These are phyloP conservation scores for Lentinula sp. DNA, from an alignment of 768 basidiomycete species.

Conservation along the genomic window DNA sequence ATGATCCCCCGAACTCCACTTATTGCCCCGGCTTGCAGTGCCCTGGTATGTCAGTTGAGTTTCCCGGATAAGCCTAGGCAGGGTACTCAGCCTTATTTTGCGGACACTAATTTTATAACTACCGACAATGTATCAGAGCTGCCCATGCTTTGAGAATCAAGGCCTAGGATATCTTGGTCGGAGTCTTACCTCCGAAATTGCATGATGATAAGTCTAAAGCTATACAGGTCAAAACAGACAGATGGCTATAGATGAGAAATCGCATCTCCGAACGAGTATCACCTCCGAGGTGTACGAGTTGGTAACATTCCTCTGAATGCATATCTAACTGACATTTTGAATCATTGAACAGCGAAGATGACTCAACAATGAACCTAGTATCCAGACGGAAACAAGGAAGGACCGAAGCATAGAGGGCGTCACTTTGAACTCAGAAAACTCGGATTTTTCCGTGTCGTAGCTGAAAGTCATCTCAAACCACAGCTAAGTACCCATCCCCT, in stretches of 20 bases:
- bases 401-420: background rate
- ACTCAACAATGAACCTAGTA: background rate
- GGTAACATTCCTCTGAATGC: background rate
- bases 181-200: background rate
- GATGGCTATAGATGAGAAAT: background rate
- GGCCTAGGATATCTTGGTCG: background rate
- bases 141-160: background rate
- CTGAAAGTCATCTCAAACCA: too few species aligned
- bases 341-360: background rate
- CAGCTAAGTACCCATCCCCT: too few species aligned
- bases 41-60: too few species aligned
- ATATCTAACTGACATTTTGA: background rate
- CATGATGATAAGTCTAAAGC: background rate
- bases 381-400: background rate
- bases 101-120: too few species aligned
- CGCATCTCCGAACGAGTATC: background rate
- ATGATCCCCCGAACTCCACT: background rate
- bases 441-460: too few species aligned
- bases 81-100: too few species aligned
- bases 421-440: too few species aligned
- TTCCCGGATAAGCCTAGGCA: too few species aligned
- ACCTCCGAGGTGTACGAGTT: background rate
- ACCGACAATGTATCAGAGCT: too few species aligned
- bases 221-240: background rate
- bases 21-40: background rate